Evolutionary conservation across 1,284 basidiomycete genomes (phyloP), one percentile per base, ranked within the genome.

Genomic region (Cutaneotrichosporon arboriforme): DNA sequence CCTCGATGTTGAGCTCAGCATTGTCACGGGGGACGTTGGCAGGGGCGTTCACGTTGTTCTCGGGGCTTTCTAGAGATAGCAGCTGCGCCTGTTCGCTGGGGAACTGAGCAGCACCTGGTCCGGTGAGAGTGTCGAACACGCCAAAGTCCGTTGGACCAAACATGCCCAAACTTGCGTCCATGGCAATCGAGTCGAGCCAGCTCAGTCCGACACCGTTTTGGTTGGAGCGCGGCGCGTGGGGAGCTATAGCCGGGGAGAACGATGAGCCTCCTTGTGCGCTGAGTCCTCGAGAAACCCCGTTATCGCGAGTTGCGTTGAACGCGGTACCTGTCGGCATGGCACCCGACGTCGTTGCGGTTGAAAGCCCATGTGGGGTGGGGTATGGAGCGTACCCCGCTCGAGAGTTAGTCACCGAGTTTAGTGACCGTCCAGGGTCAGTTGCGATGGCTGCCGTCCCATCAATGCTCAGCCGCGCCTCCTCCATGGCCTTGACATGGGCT

Each of bases 1-100:
- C 69, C 49, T 76, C 74, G 18, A 74, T 40, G 52, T 73, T 69
- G 2, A 65, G 70, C 46, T 66, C 66, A 2, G 52, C 14, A 37
- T 52, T 59, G 8, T 40, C 17, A 17, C 36, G 39, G 14, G 39
- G 18, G 38, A 22, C 8, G 40, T 44, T 20, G 4, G 41, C 10
- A 1, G 51, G 14, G 1, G 35, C 48, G 1, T 54, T 48, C 9
- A 64, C 21, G 4, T 55, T 17, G 45, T 57, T 60, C 42, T 68
- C 66, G 7, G 67, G 67, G 8, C 57, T 61, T 55, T 72, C 68
- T 17, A 68, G 61, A 0, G 62, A 64, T 1, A 72, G 57, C 20
- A 72, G 55, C 40, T 69, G 68, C 8, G 69, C 69, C 57, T 72
- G 68, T 46, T 72, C 69, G 1, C 61, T 65, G 2, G 54, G 51